Evolutionary conservation across 345 rosid genomes (phyloP), one percentile per base, ranked within the genome.

Genomic region (Isatis tinctoria): DNA sequence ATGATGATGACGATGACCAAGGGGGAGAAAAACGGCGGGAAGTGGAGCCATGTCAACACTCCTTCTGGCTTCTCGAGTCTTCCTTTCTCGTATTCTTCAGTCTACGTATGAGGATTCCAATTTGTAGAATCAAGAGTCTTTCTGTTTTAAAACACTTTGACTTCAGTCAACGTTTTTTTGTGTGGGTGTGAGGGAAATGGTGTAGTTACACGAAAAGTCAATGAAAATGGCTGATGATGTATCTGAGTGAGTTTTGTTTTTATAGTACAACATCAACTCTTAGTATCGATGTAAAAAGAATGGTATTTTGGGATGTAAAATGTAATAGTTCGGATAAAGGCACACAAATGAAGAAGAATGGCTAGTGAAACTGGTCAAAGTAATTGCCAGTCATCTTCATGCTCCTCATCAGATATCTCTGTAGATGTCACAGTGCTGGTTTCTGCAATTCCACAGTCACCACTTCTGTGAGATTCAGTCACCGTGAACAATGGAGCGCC

Each of bases 401-500:
- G 65, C 37, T 67, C 73, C 18, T 56, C 70, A 33, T 60, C 40
- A 70, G 70, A 13, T 18, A 63, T 78, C 56, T 77, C 86, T 43
- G 57, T 54, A 14, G 81, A 76, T 37, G 51, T 67, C 56, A 28
- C 10, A 9, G 17, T 41, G 65, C 28, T 69, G 22, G 35, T 44
- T 52, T 70, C 80, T 32, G 52, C 48, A 35, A 63, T 62, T 54
- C 77, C 90, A 41, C 73, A 73, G 27, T 73, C 83, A 27, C 13
- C 60, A 18, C 4, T 52, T 6, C 48, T 72, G 44, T 72, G 83
- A 10, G 78, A 74, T 54, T 79, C 73, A 62, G 80, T 72, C 52
- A 86, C 86, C 0, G 87, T 86, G 56, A 92, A 95, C 44, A 95
- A 61, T 0, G 99, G 99, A 45, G 99, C 99, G 4, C 99, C 97